Percentiles rank a stretch among this genome's conserved stretches.
phyloP scores from a whole-genome alignment of 768 basidiomycete genomes.

The Daedaleopsis sinensis region DNA sequence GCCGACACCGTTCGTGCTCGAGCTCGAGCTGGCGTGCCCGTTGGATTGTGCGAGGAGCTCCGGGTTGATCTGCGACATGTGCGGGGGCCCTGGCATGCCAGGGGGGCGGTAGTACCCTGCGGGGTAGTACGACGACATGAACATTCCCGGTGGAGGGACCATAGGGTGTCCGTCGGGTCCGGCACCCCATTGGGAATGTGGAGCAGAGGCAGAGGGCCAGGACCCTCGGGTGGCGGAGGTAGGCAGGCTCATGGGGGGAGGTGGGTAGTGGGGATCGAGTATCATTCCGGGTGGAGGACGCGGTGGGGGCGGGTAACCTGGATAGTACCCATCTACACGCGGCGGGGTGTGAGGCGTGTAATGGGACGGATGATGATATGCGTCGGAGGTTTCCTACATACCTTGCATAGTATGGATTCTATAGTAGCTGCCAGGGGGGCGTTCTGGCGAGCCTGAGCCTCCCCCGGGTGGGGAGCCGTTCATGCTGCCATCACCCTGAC shows the following conservation, averaged over 20 bases:
- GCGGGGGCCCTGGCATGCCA: slow-evolving; percentile 29
- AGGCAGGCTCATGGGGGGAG: slow-evolving; percentile 45
- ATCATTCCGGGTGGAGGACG: slow-evolving; percentile 41
- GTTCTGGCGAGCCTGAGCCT: slow-evolving; percentile 39
- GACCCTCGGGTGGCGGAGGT: slow-evolving; percentile 51
- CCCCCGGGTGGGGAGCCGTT: slow-evolving; percentile 31
- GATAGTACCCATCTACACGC: slow-evolving; percentile 9
- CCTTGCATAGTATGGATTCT: slow-evolving; percentile 56
- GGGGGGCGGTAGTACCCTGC: slow-evolving; percentile 54
- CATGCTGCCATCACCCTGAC: slow-evolving; percentile 34
- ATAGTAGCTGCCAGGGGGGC: slow-evolving; percentile 60
- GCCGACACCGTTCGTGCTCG: slow-evolving; percentile 9
- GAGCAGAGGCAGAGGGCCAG: slow-evolving; percentile 31
- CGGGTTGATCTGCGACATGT: slow-evolving; percentile 28
- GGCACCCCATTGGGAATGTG: slow-evolving; percentile 37
- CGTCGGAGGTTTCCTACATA: neutral
- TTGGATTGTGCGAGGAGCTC: slow-evolving; percentile 24
- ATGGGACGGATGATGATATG: slow-evolving; percentile 1
- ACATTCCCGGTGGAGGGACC: slow-evolving; percentile 24
- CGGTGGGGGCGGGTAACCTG: slow-evolving; percentile 46
- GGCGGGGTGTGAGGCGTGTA: neutral
- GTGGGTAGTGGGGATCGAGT: slow-evolving; percentile 46
- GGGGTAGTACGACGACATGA: slow-evolving; percentile 41
- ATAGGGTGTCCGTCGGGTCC: slow-evolving; percentile 30
- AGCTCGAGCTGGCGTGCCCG: neutral